These are phyloP conservation scores for Fomitopsis serialis DNA, from an alignment of 768 basidiomycete species.

Conservation along the genomic window DNA sequence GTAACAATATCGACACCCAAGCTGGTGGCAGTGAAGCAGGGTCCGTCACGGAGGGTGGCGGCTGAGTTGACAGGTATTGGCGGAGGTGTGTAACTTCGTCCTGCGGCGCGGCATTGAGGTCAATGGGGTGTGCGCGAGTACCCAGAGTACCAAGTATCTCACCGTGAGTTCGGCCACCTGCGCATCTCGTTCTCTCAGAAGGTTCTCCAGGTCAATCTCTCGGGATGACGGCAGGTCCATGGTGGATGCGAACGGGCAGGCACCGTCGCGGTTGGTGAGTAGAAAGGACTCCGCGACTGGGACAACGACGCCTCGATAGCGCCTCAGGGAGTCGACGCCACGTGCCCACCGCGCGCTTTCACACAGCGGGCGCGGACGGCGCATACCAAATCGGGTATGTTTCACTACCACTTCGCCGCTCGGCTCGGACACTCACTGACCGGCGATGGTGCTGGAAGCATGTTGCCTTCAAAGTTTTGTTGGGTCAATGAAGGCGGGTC, in stretches of 20 bases:
- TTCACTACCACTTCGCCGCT: too few species aligned
- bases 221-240: slow-evolving; percentile 73
- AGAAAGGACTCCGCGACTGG: slow-evolving; percentile 7
- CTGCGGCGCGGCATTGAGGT: slow-evolving; percentile 35
- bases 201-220: slow-evolving; percentile 77
- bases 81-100: slow-evolving; percentile 70
- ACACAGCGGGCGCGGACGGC: background rate
- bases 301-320: slow-evolving; percentile 13
- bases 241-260: slow-evolving; percentile 10
- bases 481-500: too few species aligned
- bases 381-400: background rate
- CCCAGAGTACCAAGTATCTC: slow-evolving; percentile 21
- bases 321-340: slow-evolving; percentile 10
- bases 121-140: slow-evolving; percentile 8
- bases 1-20: slow-evolving; percentile 61
- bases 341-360: slow-evolving; percentile 9
- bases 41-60: slow-evolving; percentile 53
- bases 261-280: slow-evolving; percentile 14
- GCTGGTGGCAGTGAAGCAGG: slow-evolving; percentile 67
- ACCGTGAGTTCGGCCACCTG: slow-evolving; percentile 72
- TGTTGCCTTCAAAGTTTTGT: too few species aligned
- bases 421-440: too few species aligned
- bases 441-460: too few species aligned
- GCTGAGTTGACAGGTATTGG: slow-evolving; percentile 56
- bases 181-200: slow-evolving; percentile 69